Percentiles rank a stretch among this genome's conserved stretches.
Evolutionary conservation across 2,329 filamentous ascomycete genomes (phyloP).

Genomic region (Hymenotorrendiella dingleyae): DNA sequence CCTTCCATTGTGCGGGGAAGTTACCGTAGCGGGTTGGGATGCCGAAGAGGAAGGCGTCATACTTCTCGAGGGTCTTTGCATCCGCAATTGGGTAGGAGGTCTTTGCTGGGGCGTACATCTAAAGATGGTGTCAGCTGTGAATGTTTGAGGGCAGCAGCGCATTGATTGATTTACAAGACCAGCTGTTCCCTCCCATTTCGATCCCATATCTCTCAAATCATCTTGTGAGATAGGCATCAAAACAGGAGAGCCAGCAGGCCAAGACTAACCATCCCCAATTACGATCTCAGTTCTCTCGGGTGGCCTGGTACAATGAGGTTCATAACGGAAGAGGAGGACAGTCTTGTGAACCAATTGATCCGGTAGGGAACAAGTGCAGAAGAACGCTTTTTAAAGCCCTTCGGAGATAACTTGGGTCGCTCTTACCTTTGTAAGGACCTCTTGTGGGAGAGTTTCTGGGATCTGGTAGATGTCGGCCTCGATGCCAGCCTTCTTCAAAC

Average conservation of each 20-base stretch:
- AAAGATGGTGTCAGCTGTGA: not conserved
- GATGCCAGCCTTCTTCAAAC: constrained; percentile 83
- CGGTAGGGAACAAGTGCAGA: too few relatives aligned
- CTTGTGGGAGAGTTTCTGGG: constrained; percentile 76
- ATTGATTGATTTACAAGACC: too few relatives aligned
- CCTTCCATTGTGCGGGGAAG: constrained; percentile 94
- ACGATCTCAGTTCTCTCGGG: too few relatives aligned
- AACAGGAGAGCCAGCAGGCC: too few relatives aligned
- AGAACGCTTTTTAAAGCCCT: too few relatives aligned
- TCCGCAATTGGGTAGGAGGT: constrained; percentile 58
- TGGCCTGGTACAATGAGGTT: too few relatives aligned
- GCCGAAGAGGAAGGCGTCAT: constrained; percentile 87
- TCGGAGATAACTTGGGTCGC: not conserved
- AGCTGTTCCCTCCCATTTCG: too few relatives aligned
- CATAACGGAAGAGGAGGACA: too few relatives aligned
- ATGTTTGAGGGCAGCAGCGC: not conserved
- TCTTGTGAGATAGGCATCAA: too few relatives aligned
- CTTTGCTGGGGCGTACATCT: constrained; percentile 84
- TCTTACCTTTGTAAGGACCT: constrained; percentile 64
- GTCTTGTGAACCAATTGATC: too few relatives aligned
- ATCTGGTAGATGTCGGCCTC: constrained; percentile 68
- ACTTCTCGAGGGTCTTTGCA: constrained; percentile 56
- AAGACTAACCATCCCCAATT: too few relatives aligned
- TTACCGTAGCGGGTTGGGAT: constrained; percentile 96
- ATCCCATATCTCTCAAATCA: too few relatives aligned